These are phyloP conservation scores for Suillus americanus DNA, from an alignment of 768 basidiomycete genomes.

Conservation along the genomic window DNA sequence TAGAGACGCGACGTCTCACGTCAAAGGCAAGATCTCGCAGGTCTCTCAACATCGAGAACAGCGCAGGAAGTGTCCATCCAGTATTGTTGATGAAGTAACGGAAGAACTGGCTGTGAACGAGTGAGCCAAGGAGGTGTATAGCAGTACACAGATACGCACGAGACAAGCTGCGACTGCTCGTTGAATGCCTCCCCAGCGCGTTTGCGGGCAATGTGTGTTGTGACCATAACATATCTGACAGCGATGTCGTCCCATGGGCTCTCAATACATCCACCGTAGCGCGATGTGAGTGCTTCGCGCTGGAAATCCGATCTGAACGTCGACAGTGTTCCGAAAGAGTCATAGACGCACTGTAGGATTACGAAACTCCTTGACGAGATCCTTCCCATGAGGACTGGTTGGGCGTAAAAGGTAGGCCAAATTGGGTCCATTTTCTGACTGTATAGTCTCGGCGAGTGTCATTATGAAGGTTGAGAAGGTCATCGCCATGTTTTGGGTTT, in stretches of 20 bases:
- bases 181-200: conserved; percentile 74
- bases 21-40: conserved; percentile 84
- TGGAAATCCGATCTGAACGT: conserved; percentile 13
- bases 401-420: conserved; percentile 76
- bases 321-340: background rate
- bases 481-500: conserved; percentile 27
- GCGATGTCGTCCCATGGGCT: conserved; percentile 87
- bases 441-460: conserved; percentile 60
- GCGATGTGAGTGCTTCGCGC: conserved; percentile 19
- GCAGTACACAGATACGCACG: conserved; percentile 48
- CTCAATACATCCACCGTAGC: conserved; percentile 60
- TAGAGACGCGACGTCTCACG: conserved; percentile 40
- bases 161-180: conserved; percentile 72
- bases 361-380: conserved; percentile 69
- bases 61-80: conserved; percentile 82
- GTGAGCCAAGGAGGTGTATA: background rate
- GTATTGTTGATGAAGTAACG: conserved; percentile 79
- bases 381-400: conserved; percentile 75
- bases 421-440: conserved; percentile 63
- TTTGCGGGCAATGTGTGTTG: conserved; percentile 67
- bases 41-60: conserved; percentile 82
- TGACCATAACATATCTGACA: conserved; percentile 77
- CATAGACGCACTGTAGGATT: conserved; percentile 45
- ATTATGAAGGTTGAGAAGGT: conserved; percentile 61
- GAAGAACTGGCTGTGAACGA: conserved; percentile 59